A percentile compares a stretch with the other conserved stretches of the same genome.
Evolutionary conservation across 441 rosid genomes (phyloP).

Genomic region (Eutrema salsugineum): DNA sequence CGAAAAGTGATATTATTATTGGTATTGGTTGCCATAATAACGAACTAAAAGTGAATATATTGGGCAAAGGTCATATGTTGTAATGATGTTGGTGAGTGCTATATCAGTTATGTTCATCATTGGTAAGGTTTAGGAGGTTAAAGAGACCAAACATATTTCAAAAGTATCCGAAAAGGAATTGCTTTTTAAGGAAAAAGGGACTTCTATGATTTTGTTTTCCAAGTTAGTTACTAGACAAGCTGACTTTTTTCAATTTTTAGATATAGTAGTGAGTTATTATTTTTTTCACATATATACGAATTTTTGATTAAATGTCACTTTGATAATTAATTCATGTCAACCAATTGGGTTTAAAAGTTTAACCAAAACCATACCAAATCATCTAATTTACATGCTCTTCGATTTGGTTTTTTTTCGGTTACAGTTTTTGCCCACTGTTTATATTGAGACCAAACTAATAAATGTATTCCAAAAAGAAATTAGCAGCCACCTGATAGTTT

Average conservation of each 20-base stretch:
- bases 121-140: conserved; percentile 15
- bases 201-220: conserved; percentile 23
- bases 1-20: conserved; percentile 21
- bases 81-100: conserved; percentile 27
- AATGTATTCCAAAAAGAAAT: too few species aligned
- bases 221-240: conserved; percentile 24
- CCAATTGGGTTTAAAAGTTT: too few species aligned
- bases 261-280: not conserved
- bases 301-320: too few species aligned
- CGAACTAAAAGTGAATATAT: conserved; percentile 16
- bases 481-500: too few species aligned
- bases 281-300: not conserved
- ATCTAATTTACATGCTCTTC: too few species aligned
- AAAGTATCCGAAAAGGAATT: conserved; percentile 17
- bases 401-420: too few species aligned
- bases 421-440: too few species aligned
- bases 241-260: not conserved
- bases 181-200: not conserved
- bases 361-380: too few species aligned
- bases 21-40: conserved; percentile 24
- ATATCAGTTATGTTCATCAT: conserved; percentile 28
- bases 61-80: conserved; percentile 23
- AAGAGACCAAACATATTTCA: conserved; percentile 23
- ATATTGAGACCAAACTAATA: too few species aligned
- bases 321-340: too few species aligned